Conservation (phyloP, 805 yeast species). For the Lachancea cidri region DNA sequence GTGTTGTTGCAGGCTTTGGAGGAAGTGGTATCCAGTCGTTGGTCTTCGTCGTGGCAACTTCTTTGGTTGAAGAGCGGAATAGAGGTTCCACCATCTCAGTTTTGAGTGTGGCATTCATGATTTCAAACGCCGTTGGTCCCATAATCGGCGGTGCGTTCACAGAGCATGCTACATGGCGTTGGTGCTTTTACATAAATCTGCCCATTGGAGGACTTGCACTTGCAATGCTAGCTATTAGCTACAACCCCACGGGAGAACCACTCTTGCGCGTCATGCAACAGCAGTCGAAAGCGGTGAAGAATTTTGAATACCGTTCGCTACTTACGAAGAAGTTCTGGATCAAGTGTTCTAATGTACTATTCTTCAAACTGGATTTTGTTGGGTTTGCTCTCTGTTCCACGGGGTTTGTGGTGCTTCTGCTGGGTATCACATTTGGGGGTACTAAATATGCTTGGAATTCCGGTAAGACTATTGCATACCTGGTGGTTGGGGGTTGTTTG, state of each 20-base stretch:
- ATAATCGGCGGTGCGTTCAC: constrained; percentile 63
- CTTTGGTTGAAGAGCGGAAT: constrained; percentile 20
- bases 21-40: constrained; percentile 63
- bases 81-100: constrained; percentile 22
- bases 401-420: constrained; percentile 17
- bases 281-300: too few species aligned
- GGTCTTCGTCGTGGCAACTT: constrained; percentile 48
- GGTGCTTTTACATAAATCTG: constrained; percentile 69
- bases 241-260: constrained; percentile 12
- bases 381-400: constrained; percentile 19
- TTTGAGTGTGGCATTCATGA: constrained; percentile 35
- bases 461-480: constrained; percentile 36
- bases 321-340: neutral
- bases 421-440: constrained; percentile 44
- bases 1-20: constrained; percentile 67
- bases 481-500: constrained; percentile 39
- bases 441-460: constrained; percentile 51
- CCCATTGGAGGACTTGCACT: constrained; percentile 51
- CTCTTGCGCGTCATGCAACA: neutral
- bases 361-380: constrained; percentile 19
- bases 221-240: constrained; percentile 13
- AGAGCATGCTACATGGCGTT: constrained; percentile 57
- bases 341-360: neutral
- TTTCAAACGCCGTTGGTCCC: constrained; percentile 56
- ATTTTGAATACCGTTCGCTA: neutral